A percentile compares a stretch with the other conserved stretches of the same genome.
Evolutionary conservation across 345 rosid genomes (phyloP).

Genomic region (Gossypium turneri): DNA sequence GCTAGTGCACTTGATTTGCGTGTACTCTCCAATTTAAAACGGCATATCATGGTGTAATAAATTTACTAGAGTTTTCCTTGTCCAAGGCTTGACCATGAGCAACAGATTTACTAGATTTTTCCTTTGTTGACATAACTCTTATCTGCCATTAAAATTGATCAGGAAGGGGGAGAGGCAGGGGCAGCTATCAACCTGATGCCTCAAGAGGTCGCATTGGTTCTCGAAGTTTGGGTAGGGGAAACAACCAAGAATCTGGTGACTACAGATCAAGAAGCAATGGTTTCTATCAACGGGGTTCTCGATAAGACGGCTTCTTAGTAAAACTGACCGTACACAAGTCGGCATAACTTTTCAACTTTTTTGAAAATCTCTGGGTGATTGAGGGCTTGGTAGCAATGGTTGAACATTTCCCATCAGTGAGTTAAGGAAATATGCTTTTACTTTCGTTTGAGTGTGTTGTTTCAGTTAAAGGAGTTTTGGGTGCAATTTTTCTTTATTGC

Average conservation of each 20-base stretch:
- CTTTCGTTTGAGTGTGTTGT: slow-evolving; percentile 20
- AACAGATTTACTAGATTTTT: not conserved
- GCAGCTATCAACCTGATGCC: slow-evolving; percentile 59
- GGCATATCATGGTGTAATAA: not conserved
- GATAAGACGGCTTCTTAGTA: slow-evolving; percentile 15
- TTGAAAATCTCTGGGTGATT: slow-evolving; percentile 5
- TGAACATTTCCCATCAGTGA: slow-evolving; percentile 5
- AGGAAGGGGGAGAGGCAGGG: slow-evolving; percentile 82
- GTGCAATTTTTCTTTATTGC: not conserved
- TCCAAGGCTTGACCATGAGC: no score
- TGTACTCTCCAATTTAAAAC: not conserved
- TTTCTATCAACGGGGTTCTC: slow-evolving; percentile 51
- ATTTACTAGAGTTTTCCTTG: no score
- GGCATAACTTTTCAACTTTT: slow-evolving; percentile 19
- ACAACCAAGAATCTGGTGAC: slow-evolving; percentile 58
- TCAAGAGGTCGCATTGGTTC: slow-evolving; percentile 60
- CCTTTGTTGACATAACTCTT: not conserved
- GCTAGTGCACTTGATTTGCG: not conserved
- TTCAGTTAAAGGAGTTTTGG: slow-evolving; percentile 17
- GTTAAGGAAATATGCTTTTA: slow-evolving; percentile 17
- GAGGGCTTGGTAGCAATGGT: slow-evolving; percentile 21
- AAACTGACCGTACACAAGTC: not conserved
- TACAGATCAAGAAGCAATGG: slow-evolving; percentile 74
- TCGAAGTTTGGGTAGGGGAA: slow-evolving; percentile 60
- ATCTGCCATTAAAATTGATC: slow-evolving; percentile 16